Evolutionary conservation across 805 yeast species (phyloP), one percentile per base, ranked within the genome.

Genomic region (Starmerella apicola): DNA sequence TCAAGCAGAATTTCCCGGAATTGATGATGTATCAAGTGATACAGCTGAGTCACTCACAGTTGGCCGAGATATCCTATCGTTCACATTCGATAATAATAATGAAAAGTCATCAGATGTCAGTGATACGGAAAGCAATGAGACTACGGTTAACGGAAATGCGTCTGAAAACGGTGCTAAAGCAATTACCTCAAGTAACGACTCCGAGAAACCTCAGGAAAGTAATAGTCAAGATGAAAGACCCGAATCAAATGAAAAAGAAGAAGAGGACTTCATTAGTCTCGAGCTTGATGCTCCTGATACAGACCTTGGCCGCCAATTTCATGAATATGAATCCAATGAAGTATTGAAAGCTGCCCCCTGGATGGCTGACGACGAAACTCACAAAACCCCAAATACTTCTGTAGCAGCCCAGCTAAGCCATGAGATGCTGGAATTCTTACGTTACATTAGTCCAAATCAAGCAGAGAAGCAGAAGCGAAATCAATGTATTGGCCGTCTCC

Each of bases 401-500:
- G 16, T 85, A 25, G 77, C 86, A 1, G 86, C 80, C 50, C 84
- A 95, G 91, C 66, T 88, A 18, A 80, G 91, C 3, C 66, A 71
- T 59, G 97, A 88, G 57, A 81, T 88, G 46, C 71, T 71, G 47
- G 94, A 84, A 54, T 88, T 84, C 57, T 79, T 81, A 22, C 71
- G 74, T 34, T 88, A 85, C 58, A 76, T 86, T 20, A 80, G 95
- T 1, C 97, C 97, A 1, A 75, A 88, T 1, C 71, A 66, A 31
- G 71, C 66, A 13, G 97, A 88, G 51, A 79, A 81, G 42, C 57
- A 63, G 32, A 62, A 70, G 3, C 72, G 97, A 54, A 79, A 81
- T 49, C 58, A 58, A 4, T 76, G 82, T 2, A 78, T 88, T 21
- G 59, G 65, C 27, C 67, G 72, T 38, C 61, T 91, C 24, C 73